Conservation (phyloP, 108 stramenopile species). For the Nitzschia inconspicua region DNA sequence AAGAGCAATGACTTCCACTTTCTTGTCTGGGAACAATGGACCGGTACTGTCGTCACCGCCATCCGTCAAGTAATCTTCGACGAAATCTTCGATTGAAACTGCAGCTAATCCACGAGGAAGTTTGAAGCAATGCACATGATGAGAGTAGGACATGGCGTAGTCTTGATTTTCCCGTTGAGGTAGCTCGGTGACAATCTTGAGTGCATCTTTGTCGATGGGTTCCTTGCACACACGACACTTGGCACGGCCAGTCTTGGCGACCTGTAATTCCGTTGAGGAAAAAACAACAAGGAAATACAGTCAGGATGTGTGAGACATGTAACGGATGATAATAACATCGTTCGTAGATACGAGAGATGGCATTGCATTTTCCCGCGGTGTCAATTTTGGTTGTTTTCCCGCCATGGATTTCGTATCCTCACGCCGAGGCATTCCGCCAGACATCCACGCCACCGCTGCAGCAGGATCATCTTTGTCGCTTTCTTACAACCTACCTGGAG, state of each 20-base stretch:
- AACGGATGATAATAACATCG: neutral
- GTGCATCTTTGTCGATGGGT: constrained; percentile 52
- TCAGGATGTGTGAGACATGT: neutral
- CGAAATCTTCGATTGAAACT: constrained; percentile 33
- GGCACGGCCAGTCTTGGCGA: constrained; percentile 56
- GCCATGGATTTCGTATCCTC: no score
- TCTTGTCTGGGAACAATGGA: constrained; percentile 7
- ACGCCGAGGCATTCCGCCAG: no score
- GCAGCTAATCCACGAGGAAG: constrained; percentile 43
- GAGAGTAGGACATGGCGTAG: constrained; percentile 17
- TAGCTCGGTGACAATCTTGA: constrained; percentile 38
- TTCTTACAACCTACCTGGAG: constrained; percentile 5
- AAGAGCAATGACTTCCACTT: constrained; percentile 3
- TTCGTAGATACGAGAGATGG: neutral
- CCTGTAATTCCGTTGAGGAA: constrained; percentile 25
- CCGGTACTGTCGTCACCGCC: constrained; percentile 16
- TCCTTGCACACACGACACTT: constrained; percentile 80
- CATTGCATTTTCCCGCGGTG: neutral
- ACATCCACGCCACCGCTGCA: neutral
- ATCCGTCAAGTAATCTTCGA: constrained; percentile 46
- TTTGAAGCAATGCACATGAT: constrained; percentile 49
- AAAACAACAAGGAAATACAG: neutral
- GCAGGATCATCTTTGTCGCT: neutral
- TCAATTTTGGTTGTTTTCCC: neutral
- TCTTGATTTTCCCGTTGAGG: constrained; percentile 4